Conservation (phyloP, 495 filamentous ascomycete species). For the Hyaloscypha hepaticicola region DNA sequence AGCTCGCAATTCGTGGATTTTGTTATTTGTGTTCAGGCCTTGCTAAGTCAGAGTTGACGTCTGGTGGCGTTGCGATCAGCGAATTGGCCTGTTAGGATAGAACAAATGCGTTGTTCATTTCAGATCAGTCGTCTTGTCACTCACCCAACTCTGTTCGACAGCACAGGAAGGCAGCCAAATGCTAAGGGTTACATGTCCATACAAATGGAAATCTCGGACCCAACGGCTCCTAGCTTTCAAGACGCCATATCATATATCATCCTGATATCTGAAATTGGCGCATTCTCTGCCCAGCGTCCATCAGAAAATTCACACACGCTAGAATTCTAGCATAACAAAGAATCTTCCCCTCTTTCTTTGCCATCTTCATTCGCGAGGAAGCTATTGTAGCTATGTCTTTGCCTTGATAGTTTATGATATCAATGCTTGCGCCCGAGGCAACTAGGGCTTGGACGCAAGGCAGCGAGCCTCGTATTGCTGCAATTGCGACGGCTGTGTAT, state of each 20-base stretch:
- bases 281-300: not conserved
- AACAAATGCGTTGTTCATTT: not conserved
- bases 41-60: too few relatives aligned
- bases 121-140: too few relatives aligned
- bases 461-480: slow-evolving; percentile 13
- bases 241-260: too few relatives aligned
- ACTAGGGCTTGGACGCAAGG: slow-evolving; percentile 12
- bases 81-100: too few relatives aligned
- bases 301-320: slow-evolving; percentile 8
- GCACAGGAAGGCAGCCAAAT: too few relatives aligned
- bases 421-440: not conserved
- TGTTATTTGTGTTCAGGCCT: not conserved
- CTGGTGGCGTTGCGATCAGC: too few relatives aligned
- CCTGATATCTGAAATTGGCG: too few relatives aligned
- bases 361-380: slow-evolving; percentile 9
- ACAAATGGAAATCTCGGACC: too few relatives aligned
- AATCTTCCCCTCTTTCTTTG: slow-evolving; percentile 9
- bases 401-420: slow-evolving; percentile 5
- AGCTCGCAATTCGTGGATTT: not conserved
- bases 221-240: too few relatives aligned
- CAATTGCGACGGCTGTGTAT: slow-evolving; percentile 9
- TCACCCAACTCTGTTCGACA: too few relatives aligned
- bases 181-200: too few relatives aligned
- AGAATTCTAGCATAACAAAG: slow-evolving; percentile 13
- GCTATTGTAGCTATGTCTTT: not conserved